Percentiles rank a stretch among this genome's conserved stretches.
Conservation (phyloP, 2,329 filamentous ascomycete species). For the Cadophora luteo-olivacea region DNA sequence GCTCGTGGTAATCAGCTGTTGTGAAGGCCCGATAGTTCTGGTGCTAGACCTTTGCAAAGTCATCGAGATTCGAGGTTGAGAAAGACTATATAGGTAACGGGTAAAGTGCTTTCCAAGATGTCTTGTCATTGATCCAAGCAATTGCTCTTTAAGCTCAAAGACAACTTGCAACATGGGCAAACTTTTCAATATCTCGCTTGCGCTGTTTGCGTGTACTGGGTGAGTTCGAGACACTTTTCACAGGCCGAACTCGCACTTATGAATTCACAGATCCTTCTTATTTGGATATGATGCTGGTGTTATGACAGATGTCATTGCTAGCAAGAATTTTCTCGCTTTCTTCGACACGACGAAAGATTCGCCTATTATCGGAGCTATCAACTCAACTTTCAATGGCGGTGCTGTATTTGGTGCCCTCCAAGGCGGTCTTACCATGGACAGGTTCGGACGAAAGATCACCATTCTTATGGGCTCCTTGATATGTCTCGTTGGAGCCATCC, state of each 20-base stretch:
- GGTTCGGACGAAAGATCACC: constrained; percentile 61
- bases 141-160: not conserved
- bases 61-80: not conserved
- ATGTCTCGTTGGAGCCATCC: constrained; percentile 64
- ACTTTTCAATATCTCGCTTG: constrained; percentile 50
- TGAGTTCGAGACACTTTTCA: constrained; percentile 18
- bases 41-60: not conserved
- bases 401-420: constrained; percentile 51
- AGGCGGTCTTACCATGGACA: constrained; percentile 60
- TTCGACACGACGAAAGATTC: constrained; percentile 46
- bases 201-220: constrained; percentile 51
- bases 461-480: constrained; percentile 63
- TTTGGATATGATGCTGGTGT: constrained; percentile 47
- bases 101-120: constrained; percentile 1
- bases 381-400: constrained; percentile 69
- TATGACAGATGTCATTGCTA: constrained; percentile 44
- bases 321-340: constrained; percentile 38
- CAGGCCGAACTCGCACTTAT: constrained; percentile 12
- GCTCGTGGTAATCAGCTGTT: constrained; percentile 3
- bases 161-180: constrained; percentile 46
- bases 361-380: constrained; percentile 57
- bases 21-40: not conserved
- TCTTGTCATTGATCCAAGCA: constrained; percentile 4
- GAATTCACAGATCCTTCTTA: constrained; percentile 46
- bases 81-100: constrained; percentile 9